phyloP scores from a whole-genome alignment of 371 early-diverging fungal genomes.

The Mucor irregularis region DNA sequence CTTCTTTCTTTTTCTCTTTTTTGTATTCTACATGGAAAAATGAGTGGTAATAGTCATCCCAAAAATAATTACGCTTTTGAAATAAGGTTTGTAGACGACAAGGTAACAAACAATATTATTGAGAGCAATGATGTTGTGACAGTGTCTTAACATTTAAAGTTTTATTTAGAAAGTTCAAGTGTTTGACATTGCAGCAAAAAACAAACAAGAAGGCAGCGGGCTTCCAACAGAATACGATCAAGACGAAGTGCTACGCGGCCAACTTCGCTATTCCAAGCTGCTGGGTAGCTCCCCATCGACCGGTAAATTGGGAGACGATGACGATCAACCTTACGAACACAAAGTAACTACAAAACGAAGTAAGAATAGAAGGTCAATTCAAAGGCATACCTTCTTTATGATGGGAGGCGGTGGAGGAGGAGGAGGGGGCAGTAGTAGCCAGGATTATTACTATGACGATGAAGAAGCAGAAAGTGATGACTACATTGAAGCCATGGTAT shows the following conservation, averaged over 20 bases:
- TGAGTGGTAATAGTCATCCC: neutral
- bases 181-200: conserved; percentile 31
- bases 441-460: too few relatives aligned
- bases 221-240: conserved; percentile 33
- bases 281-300: conserved; percentile 4
- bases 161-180: conserved; percentile 36
- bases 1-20: conserved; percentile 1
- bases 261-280: conserved; percentile 33
- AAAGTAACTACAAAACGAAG: conserved; percentile 6
- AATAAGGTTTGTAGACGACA: conserved; percentile 41
- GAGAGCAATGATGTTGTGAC: neutral
- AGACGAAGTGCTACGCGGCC: conserved; percentile 33
- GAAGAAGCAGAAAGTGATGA: too few relatives aligned
- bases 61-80: conserved; percentile 31
- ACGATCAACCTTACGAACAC: conserved; percentile 5
- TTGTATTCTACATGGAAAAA: neutral
- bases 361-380: conserved; percentile 11
- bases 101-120: conserved; percentile 12
- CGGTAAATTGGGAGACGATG: neutral
- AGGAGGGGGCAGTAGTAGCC: neutral
- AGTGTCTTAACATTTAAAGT: neutral
- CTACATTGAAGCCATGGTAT: too few relatives aligned
- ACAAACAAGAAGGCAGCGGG: conserved; percentile 3
- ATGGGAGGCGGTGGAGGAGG: conserved; percentile 6
- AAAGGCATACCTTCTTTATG: conserved; percentile 11